These are phyloP conservation scores for Favolaschia claudopus DNA, from an alignment of 768 basidiomycete genomes.

Conservation along the genomic window DNA sequence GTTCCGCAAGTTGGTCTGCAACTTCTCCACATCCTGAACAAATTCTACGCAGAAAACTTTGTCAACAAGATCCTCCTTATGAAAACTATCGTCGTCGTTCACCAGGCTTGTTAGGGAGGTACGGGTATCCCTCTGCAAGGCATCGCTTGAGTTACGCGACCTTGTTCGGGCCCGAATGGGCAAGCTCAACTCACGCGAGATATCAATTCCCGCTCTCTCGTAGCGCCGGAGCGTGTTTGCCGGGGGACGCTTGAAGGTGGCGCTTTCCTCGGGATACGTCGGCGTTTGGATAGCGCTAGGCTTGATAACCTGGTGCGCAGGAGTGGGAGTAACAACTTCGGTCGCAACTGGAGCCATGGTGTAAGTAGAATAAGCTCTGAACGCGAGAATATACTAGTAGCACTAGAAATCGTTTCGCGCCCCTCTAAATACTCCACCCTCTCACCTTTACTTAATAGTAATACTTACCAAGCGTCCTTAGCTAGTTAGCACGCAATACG, in stretches of 20 bases:
- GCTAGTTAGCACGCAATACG: conserved; percentile 28
- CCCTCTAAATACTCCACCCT: conserved; percentile 22
- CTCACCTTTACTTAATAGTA: no score
- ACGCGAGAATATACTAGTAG: not conserved
- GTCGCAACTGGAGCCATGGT: conserved; percentile 25
- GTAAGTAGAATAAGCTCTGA: not conserved
- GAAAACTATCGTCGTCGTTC: no score
- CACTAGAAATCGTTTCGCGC: not conserved
- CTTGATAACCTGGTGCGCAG: conserved; percentile 23
- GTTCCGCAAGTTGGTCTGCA: conserved; percentile 24
- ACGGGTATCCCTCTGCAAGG: conserved; percentile 25
- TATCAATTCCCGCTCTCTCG: conserved; percentile 28
- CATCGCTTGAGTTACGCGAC: not conserved
- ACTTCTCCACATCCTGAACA: conserved; percentile 30
- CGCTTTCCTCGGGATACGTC: conserved; percentile 18
- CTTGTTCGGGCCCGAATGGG: not conserved
- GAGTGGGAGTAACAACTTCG: conserved; percentile 7
- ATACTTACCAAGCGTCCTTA: conserved; percentile 20
- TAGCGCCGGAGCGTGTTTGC: conserved; percentile 27
- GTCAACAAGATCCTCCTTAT: no score
- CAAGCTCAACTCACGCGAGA: conserved; percentile 18
- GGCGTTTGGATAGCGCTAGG: conserved; percentile 3
- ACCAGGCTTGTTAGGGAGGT: conserved; percentile 28
- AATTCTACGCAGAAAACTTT: no score
- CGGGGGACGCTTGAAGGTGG: conserved; percentile 26